Base-by-base conservation (phyloP, 2,329 filamentous ascomycete species). In the Claviceps pusilla region DNA sequence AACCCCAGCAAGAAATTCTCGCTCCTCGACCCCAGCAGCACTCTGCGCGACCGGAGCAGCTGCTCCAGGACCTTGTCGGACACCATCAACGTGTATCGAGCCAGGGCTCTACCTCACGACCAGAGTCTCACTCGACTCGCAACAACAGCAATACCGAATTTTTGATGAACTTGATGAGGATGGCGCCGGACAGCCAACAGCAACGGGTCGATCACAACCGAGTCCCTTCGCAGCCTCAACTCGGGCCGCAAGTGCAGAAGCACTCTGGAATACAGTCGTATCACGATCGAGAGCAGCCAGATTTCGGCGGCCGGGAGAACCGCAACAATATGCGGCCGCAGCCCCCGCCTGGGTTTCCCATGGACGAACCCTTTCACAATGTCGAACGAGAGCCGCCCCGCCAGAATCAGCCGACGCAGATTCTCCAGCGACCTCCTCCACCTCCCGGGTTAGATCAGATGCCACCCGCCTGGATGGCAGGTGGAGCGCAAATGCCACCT, bases 81-180 rank as follows among this genome's bases (percentile, higher is more conserved):
- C 78, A 81, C 61, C 79, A 80, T 50, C 78, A 80, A 59, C 75
- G 75, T 43, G 69, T 74, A 14, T 72, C 76, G 19, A 79, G 71
- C 61, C 78, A 80, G 57, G 68, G 71, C 42, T 73, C 71, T 16
- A 66, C 65, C 7, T 66, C 65, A 7, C 71, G 76, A 39, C 66
- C 69, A 41, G 76, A 79, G 52, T 71, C 72, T 56, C 69, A 59
- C 59, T 59, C 57, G 53, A 65, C 65, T 60, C 73, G 71, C 50
- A 76, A 72, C 64, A 83, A 78, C 65, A 80, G 76, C 61, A 87
- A 91, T 61, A 80, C 85, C n/a, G 86, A 94, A 59, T 90, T 93
- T 65, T 72, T 95, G 50, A 87, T 95, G 69, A 86, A 83, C 57
- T 76, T 95, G 35, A 93, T 95, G 87, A 74, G 76, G 56, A 70